Conservation (phyloP, 768 basidiomycete species). For the Filobasidium floriforme region DNA sequence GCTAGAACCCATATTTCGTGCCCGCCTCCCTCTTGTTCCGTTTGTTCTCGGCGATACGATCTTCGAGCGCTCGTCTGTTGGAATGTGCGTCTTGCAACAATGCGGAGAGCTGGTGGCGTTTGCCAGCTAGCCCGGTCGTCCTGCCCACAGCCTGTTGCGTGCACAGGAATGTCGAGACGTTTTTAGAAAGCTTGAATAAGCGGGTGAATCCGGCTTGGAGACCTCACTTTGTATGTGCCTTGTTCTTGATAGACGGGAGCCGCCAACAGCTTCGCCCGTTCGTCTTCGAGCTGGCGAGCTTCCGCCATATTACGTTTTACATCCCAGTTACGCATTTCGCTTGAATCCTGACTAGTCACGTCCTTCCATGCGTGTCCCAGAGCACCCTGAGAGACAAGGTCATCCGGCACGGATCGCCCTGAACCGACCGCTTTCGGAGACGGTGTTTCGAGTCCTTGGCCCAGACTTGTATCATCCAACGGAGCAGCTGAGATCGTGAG, state of each 20-base stretch:
- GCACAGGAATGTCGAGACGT: not conserved
- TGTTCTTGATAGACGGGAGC: constrained; percentile 28
- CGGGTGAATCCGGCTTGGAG: not conserved
- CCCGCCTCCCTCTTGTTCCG: constrained; percentile 31
- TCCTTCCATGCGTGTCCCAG: constrained; percentile 39
- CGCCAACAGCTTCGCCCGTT: constrained; percentile 29
- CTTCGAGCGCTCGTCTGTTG: constrained; percentile 29
- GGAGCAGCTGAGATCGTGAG: too few relatives aligned
- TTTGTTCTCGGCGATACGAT: constrained; percentile 33
- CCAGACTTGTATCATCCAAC: too few relatives aligned
- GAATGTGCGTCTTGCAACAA: constrained; percentile 37
- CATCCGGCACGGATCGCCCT: not conserved
- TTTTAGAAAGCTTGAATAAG: not conserved
- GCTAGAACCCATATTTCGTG: constrained; percentile 29
- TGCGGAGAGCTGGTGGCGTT: constrained; percentile 42
- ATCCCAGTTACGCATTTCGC: constrained; percentile 30
- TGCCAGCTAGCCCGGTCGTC: constrained; percentile 38
- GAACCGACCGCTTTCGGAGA: too few relatives aligned
- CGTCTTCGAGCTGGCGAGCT: constrained; percentile 26
- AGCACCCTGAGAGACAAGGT: constrained; percentile 29
- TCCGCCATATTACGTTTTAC: constrained; percentile 19
- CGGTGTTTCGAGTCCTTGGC: too few relatives aligned
- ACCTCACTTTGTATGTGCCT: constrained; percentile 39
- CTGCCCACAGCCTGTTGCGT: constrained; percentile 33
- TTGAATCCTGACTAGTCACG: constrained; percentile 26